phyloP scores from a whole-genome alignment of 1,284 basidiomycete genomes.

The Cryptococcus deneoformans region DNA sequence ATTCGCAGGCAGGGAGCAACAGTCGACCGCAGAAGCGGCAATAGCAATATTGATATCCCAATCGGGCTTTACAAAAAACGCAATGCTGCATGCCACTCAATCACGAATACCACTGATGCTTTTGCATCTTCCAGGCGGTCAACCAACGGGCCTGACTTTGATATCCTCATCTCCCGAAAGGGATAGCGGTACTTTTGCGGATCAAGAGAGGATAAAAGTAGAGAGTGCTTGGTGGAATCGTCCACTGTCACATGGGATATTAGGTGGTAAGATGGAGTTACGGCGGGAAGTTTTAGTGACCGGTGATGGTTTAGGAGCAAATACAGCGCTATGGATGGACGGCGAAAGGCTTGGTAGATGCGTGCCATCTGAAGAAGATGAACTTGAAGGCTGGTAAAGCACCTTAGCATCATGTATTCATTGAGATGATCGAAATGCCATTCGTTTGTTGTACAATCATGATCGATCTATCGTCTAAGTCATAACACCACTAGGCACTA shows the following conservation, averaged over 20 bases:
- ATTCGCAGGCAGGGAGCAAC: background rate
- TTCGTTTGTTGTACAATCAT: no score
- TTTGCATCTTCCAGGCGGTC: constrained; percentile 62
- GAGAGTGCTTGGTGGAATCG: constrained; percentile 61
- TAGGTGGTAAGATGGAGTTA: constrained; percentile 60
- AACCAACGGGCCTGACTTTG: constrained; percentile 4
- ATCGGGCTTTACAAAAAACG: constrained; percentile 68
- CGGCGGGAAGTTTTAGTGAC: constrained; percentile 58
- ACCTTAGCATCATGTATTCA: background rate
- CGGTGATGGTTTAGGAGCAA: constrained; percentile 7
- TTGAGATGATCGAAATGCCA: no score
- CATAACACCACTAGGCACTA: background rate
- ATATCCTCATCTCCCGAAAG: background rate
- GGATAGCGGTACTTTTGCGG: background rate
- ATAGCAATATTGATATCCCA: constrained; percentile 72
- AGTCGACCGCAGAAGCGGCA: constrained; percentile 20
- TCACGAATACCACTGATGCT: constrained; percentile 73
- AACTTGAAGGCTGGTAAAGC: background rate
- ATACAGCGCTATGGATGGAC: constrained; percentile 21
- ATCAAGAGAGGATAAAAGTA: constrained; percentile 6
- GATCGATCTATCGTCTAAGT: no score
- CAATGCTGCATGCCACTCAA: constrained; percentile 64
- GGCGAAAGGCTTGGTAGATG: constrained; percentile 17
- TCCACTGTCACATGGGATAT: constrained; percentile 58
- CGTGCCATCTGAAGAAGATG: constrained; percentile 7